Conservation (phyloP, 208 protist species). For the Leishmania aethiopica region DNA sequence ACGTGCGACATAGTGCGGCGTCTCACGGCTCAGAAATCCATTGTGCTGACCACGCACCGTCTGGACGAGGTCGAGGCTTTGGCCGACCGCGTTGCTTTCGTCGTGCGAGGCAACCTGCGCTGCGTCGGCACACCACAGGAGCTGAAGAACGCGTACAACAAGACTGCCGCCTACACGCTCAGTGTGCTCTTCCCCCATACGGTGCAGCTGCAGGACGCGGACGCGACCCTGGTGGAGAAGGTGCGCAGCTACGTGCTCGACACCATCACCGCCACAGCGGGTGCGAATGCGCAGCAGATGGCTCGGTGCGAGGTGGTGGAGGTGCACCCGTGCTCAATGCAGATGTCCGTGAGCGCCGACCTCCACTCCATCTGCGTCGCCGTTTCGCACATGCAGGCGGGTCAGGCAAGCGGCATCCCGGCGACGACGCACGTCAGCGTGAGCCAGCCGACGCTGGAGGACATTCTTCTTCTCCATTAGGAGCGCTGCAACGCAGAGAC, state of each 20-base stretch:
- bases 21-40: conserved; percentile 58
- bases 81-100: conserved; percentile 82
- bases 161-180: conserved; percentile 54
- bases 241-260: conserved; percentile 39
- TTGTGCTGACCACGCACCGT: conserved; percentile 88
- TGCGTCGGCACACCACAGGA: conserved; percentile 86
- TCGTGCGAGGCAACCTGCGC: conserved; percentile 83
- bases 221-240: conserved; percentile 18
- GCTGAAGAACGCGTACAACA: conserved; percentile 57
- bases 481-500: not conserved
- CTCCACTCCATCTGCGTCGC: conserved; percentile 49
- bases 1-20: conserved; percentile 81
- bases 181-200: conserved; percentile 48
- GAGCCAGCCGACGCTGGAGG: conserved; percentile 70
- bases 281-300: not conserved
- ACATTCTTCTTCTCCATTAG: conserved; percentile 58
- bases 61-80: conserved; percentile 92
- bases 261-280: conserved; percentile 5
- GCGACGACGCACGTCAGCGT: conserved; percentile 61
- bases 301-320: conserved; percentile 46
- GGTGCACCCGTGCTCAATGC: conserved; percentile 48
- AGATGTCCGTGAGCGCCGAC: conserved; percentile 38
- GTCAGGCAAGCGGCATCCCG: conserved; percentile 41
- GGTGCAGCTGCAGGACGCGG: conserved; percentile 32
- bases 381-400: conserved; percentile 49